A percentile compares a stretch with the other conserved stretches of the same genome.
These are phyloP conservation scores for Huntiella savannae DNA, from an alignment of 2,329 filamentous ascomycete genomes.

Conservation along the genomic window DNA sequence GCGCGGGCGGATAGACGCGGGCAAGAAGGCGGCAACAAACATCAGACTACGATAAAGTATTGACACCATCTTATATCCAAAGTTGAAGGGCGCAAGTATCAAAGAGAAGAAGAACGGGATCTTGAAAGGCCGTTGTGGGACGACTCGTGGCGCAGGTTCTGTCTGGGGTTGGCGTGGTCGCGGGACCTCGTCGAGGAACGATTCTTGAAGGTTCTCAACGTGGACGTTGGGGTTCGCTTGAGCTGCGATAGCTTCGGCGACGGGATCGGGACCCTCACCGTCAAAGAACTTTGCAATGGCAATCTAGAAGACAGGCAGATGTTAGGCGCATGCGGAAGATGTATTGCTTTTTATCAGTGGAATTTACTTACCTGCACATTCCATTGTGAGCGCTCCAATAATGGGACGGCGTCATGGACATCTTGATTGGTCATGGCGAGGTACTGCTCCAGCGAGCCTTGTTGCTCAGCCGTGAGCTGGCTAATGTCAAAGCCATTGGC, in stretches of 20 bases:
- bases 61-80: constrained; percentile 55
- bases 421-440: constrained; percentile 76
- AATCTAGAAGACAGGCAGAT: constrained; percentile 36
- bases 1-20: constrained; percentile 39
- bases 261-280: constrained; percentile 67
- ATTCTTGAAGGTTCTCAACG: constrained; percentile 56
- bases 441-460: constrained; percentile 72
- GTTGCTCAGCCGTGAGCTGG: constrained; percentile 45
- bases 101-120: constrained; percentile 54
- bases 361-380: constrained; percentile 57
- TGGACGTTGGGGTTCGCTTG: constrained; percentile 43
- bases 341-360: not conserved
- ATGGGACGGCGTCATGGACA: constrained; percentile 50
- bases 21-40: constrained; percentile 65
- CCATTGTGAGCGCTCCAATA: constrained; percentile 81
- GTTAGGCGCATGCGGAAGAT: not conserved
- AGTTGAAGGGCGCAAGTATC: constrained; percentile 42
- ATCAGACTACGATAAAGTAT: constrained; percentile 53
- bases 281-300: constrained; percentile 97
- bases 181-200: constrained; percentile 22
- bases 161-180: constrained; percentile 19
- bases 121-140: constrained; percentile 59
- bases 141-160: constrained; percentile 65
- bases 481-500: constrained; percentile 1
- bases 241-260: constrained; percentile 55